Base-by-base conservation (phyloP, 1,284 basidiomycete genomes). In the Austropuccinia psidii region DNA sequence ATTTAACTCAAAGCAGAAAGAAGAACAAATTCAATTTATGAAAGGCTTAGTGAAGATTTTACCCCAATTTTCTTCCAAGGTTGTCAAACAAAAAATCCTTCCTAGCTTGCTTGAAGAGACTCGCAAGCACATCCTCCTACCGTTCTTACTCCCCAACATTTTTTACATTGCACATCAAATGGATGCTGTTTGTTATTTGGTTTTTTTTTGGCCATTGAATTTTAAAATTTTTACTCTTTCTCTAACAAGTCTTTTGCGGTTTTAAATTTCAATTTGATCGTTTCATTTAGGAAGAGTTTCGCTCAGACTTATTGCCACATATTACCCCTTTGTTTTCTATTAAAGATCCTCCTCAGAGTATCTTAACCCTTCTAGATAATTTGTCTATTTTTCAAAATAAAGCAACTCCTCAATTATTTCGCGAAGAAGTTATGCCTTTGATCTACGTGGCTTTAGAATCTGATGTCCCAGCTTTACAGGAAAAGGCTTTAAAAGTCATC, bases 101-200 rank as follows among this genome's bases (percentile, higher is more conserved):
- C 93, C 95, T 1, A 89, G 90, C 29, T 84, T 97, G n/a, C 82
- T 97, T 9, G 94, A 96, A 83, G 93, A 95, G 84, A 90, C 91
- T 74, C 74, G 85, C 77, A 43, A 96, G 79, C 87, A 86, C 2
- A 87, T 91, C 77, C 85, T 97, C 1, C 82, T 99, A 61, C 95
- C 96, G 1, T 96, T 96, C 80, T 90, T 99, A 75, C 84, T 99
- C n/a, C 95, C 95, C 0, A 97, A 97, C 80, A 90, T 98, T n/a
- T 96, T 98, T 79, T 86, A 87, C 73, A 98, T 99, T 75, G 87
- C 91, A 11, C 87, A 86, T 76, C 85, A 87, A 33, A 84, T 98
- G 54, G 87, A 88, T 21, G 85, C 61, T 15, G 76, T 76, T 31
- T 39, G 77, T 37, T 19, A 27, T 29, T 29, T 57, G 31, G 29